Percentiles rank a stretch among this genome's conserved stretches.
These are phyloP conservation scores for Aspergillaceae sp. DNA, from an alignment of 2,329 filamentous ascomycete species.

Conservation along the genomic window DNA sequence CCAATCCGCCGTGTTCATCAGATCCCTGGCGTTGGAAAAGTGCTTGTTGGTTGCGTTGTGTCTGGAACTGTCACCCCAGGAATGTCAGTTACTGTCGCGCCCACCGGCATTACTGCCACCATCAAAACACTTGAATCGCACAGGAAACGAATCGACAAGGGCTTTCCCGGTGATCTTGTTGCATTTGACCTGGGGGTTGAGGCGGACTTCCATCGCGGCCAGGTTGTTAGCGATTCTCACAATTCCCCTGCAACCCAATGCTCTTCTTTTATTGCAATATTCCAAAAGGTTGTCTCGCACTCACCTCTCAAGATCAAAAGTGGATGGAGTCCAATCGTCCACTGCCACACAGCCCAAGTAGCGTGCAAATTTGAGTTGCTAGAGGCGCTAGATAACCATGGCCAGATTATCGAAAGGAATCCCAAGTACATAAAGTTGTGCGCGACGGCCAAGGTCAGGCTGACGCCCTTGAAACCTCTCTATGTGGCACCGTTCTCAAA, in stretches of 20 bases:
- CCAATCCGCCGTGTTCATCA: not conserved
- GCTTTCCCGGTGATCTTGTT: not conserved
- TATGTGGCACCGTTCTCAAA: not conserved
- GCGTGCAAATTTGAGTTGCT: not conserved
- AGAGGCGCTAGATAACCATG: not conserved
- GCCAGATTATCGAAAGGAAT: not conserved
- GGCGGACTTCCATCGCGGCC: not conserved
- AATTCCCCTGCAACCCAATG: not conserved
- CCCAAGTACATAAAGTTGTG: not conserved
- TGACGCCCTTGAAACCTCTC: not conserved
- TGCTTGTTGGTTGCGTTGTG: not conserved
- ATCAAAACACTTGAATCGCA: not conserved
- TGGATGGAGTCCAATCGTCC: not conserved
- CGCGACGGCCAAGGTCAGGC: not conserved
- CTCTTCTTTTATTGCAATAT: not conserved
- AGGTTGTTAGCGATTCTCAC: not conserved
- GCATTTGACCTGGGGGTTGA: not conserved
- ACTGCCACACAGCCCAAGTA: not conserved
- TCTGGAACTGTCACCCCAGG: not conserved
- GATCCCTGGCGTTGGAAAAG: not conserved
- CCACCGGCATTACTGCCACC: not conserved
- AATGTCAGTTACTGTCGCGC: not conserved
- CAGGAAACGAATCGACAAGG: not conserved
- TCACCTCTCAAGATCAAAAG: not conserved
- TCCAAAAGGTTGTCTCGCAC: not conserved